Evolutionary conservation across 2,329 filamentous ascomycete genomes (phyloP), one percentile per base, ranked within the genome.

Genomic region (Cordyceps tenuipes): DNA sequence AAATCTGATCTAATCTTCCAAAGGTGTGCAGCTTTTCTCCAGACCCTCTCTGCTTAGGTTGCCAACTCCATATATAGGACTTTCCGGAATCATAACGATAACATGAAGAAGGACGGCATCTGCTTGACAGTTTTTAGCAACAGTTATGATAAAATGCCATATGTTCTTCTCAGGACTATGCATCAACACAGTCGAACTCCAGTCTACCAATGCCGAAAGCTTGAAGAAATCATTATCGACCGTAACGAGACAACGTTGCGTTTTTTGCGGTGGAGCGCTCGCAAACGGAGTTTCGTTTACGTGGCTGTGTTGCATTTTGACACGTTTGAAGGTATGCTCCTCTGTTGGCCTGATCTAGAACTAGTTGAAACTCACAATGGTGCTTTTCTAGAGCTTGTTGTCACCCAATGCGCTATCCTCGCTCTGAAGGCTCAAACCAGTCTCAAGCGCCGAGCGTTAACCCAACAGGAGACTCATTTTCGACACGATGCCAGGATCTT

Each of bases 21-120:
- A 67, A 75, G 81, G 80, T 84, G 72, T 55, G 71, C 64, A 5
- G 2, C 7, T 10, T 26, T 21, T 9, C 21, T 10, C 13, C 8
- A 6, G 3, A 23, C 5, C 10, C 5, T 15, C 2, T 39, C 26
- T 17, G 2, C 8, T 44, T 39, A 13, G 12, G 8, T 2, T 19
- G 23, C 41, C 48, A 50, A 50, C 34, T 10, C 15, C 41, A 5
- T 21, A 5, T 21, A 5, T 56, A 83, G 82, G 51, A 71, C 76
- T 2, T 84, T 85, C 63, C 77, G 85, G 61, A 76, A 82, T 43
- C 81, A 83, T 55, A 75, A 74, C 26, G 68, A 36, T 36, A 36
- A 76, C 2, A 84, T 85, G 63, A 78, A 85, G 61, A 76, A 82
- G 43, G 81, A 83, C 55, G 75, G 73, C 26, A 68, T 86, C 36